Evolutionary conservation across 495 filamentous ascomycete genomes (phyloP), one percentile per base, ranked within the genome.

Genomic region (Chaetomium cochliodes): DNA sequence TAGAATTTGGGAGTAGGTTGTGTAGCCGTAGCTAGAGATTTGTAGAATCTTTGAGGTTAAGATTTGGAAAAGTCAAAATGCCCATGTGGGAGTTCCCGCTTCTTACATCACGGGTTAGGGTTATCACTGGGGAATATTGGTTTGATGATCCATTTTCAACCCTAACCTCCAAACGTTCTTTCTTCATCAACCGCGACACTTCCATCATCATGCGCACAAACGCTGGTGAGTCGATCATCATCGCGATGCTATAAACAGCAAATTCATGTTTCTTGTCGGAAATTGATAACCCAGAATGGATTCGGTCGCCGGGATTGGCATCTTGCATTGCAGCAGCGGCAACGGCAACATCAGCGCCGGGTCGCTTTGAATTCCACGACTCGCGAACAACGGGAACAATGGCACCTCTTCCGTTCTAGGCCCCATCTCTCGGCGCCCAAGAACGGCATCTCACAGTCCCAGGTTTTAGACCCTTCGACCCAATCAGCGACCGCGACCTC

Each of bases 381-480:
- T 65, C 49, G 46, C 47, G 33, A 42, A 37, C 42, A 59, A 63
- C 39, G 16, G 13, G 5, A 37, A 54, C 30, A 59, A n/a, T 18
- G 33, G 20, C 49, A 41, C 58, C 23, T 62, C 33, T 47, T 46
- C 49, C 28, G 52, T 62, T 65, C 58, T 42, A 50, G 59, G 46
- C 59, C 59, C 50, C 11, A 39, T 33, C 51, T 42, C 50, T 52
- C 54, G 37, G 54, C 26, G 52, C 37, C 65, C 61, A 28, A 65
- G 64, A 64, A 22, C 54, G 66, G 60, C 67, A 69, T 65, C 68
- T 49, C 65, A 69, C 68, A 71, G 66, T 67, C 63, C 62, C 57
- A 51, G 30, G 20, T 46, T 55, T 65, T 56, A 60, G 42, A 60
- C 60, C 52, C 62, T 66, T 65, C 47, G 23, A 60, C 47, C 74